A percentile compares a stretch with the other conserved stretches of the same genome.
Evolutionary conservation across 768 basidiomycete species (phyloP).

Genomic region (Pulveroboletus sp.): DNA sequence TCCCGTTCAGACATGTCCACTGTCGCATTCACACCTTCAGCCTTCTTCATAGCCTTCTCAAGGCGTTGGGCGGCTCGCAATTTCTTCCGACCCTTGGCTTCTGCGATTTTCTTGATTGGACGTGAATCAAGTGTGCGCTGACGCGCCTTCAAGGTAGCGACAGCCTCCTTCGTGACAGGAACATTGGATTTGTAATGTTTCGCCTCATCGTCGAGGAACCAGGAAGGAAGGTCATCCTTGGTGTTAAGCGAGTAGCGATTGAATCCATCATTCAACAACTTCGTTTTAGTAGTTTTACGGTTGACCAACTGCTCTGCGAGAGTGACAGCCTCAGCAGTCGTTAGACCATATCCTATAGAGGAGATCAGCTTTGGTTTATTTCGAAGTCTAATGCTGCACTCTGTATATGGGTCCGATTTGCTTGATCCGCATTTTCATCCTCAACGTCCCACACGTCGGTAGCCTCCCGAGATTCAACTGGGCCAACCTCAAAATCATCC

Average conservation of each 20-base stretch:
- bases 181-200: constrained; percentile 92
- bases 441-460: constrained; percentile 77
- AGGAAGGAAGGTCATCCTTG: constrained; percentile 87
- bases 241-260: constrained; percentile 87
- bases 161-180: constrained; percentile 95
- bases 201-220: constrained; percentile 97
- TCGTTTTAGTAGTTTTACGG: constrained; percentile 80
- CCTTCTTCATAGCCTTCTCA: constrained; percentile 93
- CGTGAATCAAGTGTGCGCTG: constrained; percentile 93
- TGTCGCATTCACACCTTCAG: constrained; percentile 85
- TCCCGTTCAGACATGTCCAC: constrained; percentile 91
- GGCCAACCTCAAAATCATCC: constrained; percentile 70
- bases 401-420: constrained; percentile 57
- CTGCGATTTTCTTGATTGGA: constrained; percentile 98
- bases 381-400: constrained; percentile 42
- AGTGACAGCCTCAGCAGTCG: constrained; percentile 86
- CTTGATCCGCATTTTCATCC: constrained; percentile 67
- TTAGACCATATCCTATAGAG: constrained; percentile 66
- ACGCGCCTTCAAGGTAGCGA: constrained; percentile 77
- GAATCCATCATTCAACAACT: constrained; percentile 93
- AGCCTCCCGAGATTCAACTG: constrained; percentile 53
- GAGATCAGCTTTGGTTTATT: constrained; percentile 1
- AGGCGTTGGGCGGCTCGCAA: constrained; percentile 77
- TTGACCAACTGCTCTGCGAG: constrained; percentile 91
- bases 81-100: constrained; percentile 97